These are phyloP conservation scores for Drosera capensis DNA, from an alignment of 148 eudicot species.

Conservation along the genomic window DNA sequence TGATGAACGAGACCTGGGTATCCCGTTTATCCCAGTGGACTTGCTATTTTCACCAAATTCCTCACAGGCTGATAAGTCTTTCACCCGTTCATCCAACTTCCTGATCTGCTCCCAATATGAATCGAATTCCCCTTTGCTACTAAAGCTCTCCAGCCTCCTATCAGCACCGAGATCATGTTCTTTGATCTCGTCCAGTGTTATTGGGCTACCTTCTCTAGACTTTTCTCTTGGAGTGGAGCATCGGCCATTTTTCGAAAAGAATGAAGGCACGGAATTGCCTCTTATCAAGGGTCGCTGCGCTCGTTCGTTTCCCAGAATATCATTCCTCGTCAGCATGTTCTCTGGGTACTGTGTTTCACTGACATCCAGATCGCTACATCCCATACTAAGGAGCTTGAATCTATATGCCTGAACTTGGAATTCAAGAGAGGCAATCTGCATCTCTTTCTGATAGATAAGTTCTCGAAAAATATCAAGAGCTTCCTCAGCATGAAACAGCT, in stretches of 20 bases:
- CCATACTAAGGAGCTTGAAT: constrained; percentile 57
- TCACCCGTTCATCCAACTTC: constrained; percentile 51
- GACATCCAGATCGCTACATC: constrained; percentile 32
- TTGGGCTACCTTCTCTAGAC: constrained; percentile 18
- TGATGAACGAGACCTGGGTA: constrained; percentile 9
- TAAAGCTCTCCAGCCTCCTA: constrained; percentile 14
- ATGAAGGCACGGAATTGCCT: constrained; percentile 34
- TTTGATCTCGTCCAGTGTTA: constrained; percentile 12
- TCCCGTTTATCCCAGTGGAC: constrained; percentile 3
- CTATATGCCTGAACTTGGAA: constrained; percentile 73
- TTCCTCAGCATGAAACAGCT: constrained; percentile 70
- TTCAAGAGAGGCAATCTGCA: constrained; percentile 74
- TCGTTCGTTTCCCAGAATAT: constrained; percentile 13
- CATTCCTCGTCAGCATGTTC: constrained; percentile 32
- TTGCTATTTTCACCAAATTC: constrained; percentile 7
- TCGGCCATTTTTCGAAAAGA: constrained; percentile 20
- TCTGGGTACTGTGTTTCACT: constrained; percentile 44
- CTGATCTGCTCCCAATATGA: constrained; percentile 68
- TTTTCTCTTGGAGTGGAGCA: constrained; percentile 22
- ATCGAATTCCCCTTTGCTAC: constrained; percentile 19
- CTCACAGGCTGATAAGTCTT: constrained; percentile 23
- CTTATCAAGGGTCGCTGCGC: constrained; percentile 19
- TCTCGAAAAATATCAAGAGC: constrained; percentile 57
- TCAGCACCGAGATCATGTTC: constrained; percentile 11
- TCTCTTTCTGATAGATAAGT: constrained; percentile 68